Base-by-base conservation (phyloP, 225 moss, liverwort and hornwort genomes). In the Thuidium tamariscinum region DNA sequence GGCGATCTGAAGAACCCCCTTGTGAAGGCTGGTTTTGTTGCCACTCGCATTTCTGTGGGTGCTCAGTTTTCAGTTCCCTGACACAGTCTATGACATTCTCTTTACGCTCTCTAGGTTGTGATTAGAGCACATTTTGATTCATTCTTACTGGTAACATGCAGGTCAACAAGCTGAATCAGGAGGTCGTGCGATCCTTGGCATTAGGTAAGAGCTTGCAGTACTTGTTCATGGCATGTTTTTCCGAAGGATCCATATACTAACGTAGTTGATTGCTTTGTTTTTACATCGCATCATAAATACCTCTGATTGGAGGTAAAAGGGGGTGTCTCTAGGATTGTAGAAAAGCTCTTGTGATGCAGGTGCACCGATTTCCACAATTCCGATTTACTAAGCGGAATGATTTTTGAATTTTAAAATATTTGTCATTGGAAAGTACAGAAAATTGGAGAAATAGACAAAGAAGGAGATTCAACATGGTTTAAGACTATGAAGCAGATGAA, bases 11-110 rank as follows among this genome's bases (percentile, higher is more conserved):
- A 88, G 77, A 88, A 90, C 66, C 89, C 94, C 26, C 89, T 92
- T 84, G 95, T 98, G 66, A 96, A 95, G 89, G 97, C 97, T 75
- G 98, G 97, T 56, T 98, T 98, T 82, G 96, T 97, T 77, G 98
- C 98, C 63, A 98, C 98, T 56, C 95, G 98, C 60, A 97, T 97
- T 77, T 98, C 98, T 85, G 98, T 96, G 92, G 79, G 93, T 82
- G 32, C n/a, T 70, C 42, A 16, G 46, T 36, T 78, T 60, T 64
- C 30, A 77, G 70, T 77, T 61, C 54, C 48, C 37, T 68, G 60
- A n/a, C 19, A 34, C 44, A 48, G 70, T 60, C 83, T 41, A 56
- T 44, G 64, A 49, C 42, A 36, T 81, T 32, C 51, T 41, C 57
- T 32, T 65, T 41, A 51, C 4, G 10, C 37, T 79, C 61, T 80